Base-by-base conservation (phyloP, 2,329 filamentous ascomycete genomes). In the Hirsutella minnesotensis region DNA sequence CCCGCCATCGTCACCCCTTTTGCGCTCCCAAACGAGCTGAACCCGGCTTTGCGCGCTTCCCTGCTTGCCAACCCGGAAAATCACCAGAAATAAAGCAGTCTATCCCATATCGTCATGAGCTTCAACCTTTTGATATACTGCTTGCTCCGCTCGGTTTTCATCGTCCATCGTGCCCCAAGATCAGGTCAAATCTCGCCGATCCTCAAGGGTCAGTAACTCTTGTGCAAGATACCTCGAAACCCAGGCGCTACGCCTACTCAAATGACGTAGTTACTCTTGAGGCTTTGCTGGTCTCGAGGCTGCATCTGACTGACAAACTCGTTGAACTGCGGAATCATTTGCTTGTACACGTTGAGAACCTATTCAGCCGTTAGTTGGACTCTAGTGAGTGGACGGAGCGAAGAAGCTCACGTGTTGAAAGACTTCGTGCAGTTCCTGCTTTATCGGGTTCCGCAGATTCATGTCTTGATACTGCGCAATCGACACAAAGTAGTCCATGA, bases 401-500 rank as follows among this genome's bases (percentile, higher is more conserved):
- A 22, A 7, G 5, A 15, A 16, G 62, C 77, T 68, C 61, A 90
- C 86, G 63, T 83, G 78, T 57, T 86, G 79, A 62, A 94, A 94
- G 33, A 81, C 77, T 42, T 78, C 73, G 44, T 83, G 76, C 42
- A 87, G 68, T 46, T 81, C 78, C 50, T 77, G 72, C 56, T 80
- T 81, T 49, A 77, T 62, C 20, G 77, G 74, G 45, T 69, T 78
- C 45, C 72, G 71, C 43, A 77, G 66, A 47, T 73, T 70, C 47
- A 81, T 74, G 49, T 81, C 75, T 45, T 77, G 77, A 60, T 88
- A 94, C 46, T 76, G 72, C 15, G 90, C 85, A 65, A 96, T 94
- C 44, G 86, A 75, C 41, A 72, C 75, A 60, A 98, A 94, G 64
- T 92, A 94, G 44, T 83, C 77, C 30, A 83, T 70, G 34, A 98